A percentile compares a stretch with the other conserved stretches of the same genome.
Conservation (phyloP, 148 eudicot species). For the Vaccinium vitisidaea region DNA sequence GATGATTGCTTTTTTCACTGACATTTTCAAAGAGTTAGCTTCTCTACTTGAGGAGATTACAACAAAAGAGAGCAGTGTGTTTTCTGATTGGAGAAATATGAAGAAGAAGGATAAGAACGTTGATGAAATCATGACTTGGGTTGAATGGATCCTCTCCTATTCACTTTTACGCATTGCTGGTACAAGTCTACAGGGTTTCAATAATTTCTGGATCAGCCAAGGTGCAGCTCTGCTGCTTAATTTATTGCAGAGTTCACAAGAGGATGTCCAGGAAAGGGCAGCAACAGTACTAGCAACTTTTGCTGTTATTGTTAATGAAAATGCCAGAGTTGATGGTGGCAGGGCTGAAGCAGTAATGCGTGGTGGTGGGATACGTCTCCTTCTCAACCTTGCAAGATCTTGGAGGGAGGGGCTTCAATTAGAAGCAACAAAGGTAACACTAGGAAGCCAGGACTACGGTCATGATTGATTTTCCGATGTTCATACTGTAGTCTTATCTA, state of each 20-base stretch:
- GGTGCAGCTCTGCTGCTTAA: conserved; percentile 69
- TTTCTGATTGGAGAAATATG: conserved; percentile 62
- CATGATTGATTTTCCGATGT: neutral
- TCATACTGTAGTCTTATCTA: neutral
- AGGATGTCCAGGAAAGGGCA: conserved; percentile 95
- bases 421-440: conserved; percentile 73
- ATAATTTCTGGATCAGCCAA: conserved; percentile 83
- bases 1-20: conserved; percentile 50
- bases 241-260: conserved; percentile 79
- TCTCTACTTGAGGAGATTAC: conserved; percentile 55
- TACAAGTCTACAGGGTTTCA: conserved; percentile 63
- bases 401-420: conserved; percentile 94
- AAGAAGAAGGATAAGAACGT: conserved; percentile 44
- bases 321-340: conserved; percentile 69
- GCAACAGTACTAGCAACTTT: conserved; percentile 87
- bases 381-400: conserved; percentile 70
- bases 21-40: conserved; percentile 57
- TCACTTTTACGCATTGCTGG: conserved; percentile 80
- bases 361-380: conserved; percentile 80
- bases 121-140: conserved; percentile 73
- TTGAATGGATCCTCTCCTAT: conserved; percentile 83
- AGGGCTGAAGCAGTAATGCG: conserved; percentile 85
- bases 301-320: conserved; percentile 86
- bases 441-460: neutral
- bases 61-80: conserved; percentile 46